phyloP scores from a whole-genome alignment of 768 basidiomycete genomes.

The Termitomyces sp. region DNA sequence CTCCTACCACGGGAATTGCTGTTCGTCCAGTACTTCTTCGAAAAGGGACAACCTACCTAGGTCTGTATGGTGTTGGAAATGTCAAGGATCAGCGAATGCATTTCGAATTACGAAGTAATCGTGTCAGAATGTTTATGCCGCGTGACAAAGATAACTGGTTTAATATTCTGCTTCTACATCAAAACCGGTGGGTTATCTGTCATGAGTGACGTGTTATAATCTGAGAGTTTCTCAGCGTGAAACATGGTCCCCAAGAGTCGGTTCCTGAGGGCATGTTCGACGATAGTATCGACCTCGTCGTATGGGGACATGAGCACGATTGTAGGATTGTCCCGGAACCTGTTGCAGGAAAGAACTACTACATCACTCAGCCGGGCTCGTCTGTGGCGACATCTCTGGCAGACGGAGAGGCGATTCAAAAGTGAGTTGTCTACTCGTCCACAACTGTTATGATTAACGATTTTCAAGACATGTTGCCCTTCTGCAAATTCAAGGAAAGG shows the following conservation, averaged over 20 bases:
- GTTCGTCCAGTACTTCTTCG: slow-evolving; percentile 87
- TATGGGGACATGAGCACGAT: slow-evolving; percentile 99
- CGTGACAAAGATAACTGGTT: slow-evolving; percentile 90
- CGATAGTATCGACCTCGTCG: slow-evolving; percentile 85
- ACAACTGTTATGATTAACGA: background rate
- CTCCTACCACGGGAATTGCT: slow-evolving; percentile 68
- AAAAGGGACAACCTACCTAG: slow-evolving; percentile 84
- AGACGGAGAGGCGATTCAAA: slow-evolving; percentile 88
- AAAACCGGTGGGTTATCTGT: slow-evolving; percentile 70
- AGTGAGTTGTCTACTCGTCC: slow-evolving; percentile 41
- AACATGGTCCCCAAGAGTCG: slow-evolving; percentile 89
- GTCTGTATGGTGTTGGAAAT: slow-evolving; percentile 93
- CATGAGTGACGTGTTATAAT: background rate
- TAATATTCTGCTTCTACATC: slow-evolving; percentile 89
- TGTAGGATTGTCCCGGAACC: slow-evolving; percentile 88
- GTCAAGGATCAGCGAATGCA: slow-evolving; percentile 97
- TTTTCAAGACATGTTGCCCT: slow-evolving; percentile 80
- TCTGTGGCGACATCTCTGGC: slow-evolving; percentile 92
- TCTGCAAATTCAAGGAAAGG: slow-evolving; percentile 80
- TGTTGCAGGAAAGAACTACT: slow-evolving; percentile 88
- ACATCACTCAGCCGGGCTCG: slow-evolving; percentile 91
- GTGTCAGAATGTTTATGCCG: slow-evolving; percentile 96
- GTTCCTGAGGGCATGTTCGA: slow-evolving; percentile 98
- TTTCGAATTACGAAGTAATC: slow-evolving; percentile 88
- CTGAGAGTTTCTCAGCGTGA: slow-evolving; percentile 50